phyloP scores from a whole-genome alignment of 1,284 basidiomycete genomes.

The Naganishia sp. region DNA sequence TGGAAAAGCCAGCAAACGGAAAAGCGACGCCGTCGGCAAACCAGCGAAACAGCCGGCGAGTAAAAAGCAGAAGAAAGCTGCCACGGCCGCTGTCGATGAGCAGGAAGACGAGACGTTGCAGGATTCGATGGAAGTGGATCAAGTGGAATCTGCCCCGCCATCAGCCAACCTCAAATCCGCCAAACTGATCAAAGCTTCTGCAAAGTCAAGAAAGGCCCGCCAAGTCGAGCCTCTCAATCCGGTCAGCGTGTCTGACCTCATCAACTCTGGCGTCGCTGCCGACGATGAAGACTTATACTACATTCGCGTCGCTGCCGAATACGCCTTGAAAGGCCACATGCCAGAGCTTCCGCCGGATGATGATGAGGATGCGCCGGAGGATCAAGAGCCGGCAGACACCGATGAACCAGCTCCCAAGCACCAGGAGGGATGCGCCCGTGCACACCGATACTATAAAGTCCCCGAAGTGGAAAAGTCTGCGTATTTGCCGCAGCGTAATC shows the following conservation, averaged over 20 bases:
- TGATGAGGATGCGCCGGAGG: conserved; percentile 38
- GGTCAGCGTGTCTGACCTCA: conserved; percentile 41
- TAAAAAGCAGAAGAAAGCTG: conserved; percentile 38
- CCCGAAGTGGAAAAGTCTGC: conserved; percentile 86
- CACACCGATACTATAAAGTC: conserved; percentile 94
- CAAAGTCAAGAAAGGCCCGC: conserved; percentile 14
- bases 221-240: conserved; percentile 34
- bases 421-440: conserved; percentile 77
- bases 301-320: conserved; percentile 65
- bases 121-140: conserved; percentile 31
- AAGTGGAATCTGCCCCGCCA: conserved; percentile 1
- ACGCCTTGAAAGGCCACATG: conserved; percentile 46
- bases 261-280: conserved; percentile 61
- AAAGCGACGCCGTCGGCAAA: conserved; percentile 32
- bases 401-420: conserved; percentile 57
- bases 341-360: conserved; percentile 35
- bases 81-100: conserved; percentile 29
- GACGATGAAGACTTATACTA: conserved; percentile 94
- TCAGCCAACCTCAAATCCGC: background rate
- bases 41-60: conserved; percentile 37
- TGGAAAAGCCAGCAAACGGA: conserved; percentile 27
- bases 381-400: conserved; percentile 40
- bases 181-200: conserved; percentile 24
- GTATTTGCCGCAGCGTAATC: conserved; percentile 67
- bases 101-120: conserved; percentile 28